A percentile compares a stretch with the other conserved stretches of the same genome.
Evolutionary conservation across 306 rosid genomes (phyloP).

Genomic region (Begonia masoniana): DNA sequence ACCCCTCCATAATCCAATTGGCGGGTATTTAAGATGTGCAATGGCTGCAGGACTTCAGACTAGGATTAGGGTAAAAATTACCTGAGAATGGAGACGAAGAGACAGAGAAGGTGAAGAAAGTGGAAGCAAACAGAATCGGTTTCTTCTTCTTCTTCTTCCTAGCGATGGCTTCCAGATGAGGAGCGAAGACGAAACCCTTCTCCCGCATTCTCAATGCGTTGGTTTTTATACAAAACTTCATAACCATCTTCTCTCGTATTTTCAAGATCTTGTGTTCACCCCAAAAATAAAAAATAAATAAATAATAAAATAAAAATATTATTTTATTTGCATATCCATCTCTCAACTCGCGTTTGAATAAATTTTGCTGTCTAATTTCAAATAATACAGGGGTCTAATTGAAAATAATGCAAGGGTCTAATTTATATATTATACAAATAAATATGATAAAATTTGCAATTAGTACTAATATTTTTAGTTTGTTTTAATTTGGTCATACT

Average conservation of each 20-base stretch:
- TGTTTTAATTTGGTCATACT: too few species aligned
- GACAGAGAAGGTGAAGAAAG: neutral
- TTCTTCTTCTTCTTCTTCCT: constrained; percentile 4
- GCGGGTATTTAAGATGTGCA: neutral
- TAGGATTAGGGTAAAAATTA: constrained; percentile 5
- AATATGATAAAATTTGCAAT: too few species aligned
- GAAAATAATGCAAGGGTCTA: too few species aligned
- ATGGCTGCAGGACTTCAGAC: neutral
- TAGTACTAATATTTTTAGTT: too few species aligned
- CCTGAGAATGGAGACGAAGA: constrained; percentile 6
- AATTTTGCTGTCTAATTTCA: too few species aligned
- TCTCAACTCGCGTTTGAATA: too few species aligned
- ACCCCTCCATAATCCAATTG: constrained; percentile 5
- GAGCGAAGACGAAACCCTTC: constrained; percentile 14
- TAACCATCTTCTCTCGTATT: neutral
- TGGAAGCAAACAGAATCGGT: neutral
- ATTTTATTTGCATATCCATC: too few species aligned
- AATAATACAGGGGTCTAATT: too few species aligned
- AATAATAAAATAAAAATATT: too few species aligned
- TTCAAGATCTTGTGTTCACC: neutral
- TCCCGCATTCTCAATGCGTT: constrained; percentile 8
- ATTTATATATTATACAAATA: too few species aligned
- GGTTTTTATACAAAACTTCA: constrained; percentile 9
- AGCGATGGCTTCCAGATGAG: constrained; percentile 5
- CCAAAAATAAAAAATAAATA: too few species aligned